Base-by-base conservation (phyloP, 352 stramenopile species). In the Achlya hypogyna region DNA sequence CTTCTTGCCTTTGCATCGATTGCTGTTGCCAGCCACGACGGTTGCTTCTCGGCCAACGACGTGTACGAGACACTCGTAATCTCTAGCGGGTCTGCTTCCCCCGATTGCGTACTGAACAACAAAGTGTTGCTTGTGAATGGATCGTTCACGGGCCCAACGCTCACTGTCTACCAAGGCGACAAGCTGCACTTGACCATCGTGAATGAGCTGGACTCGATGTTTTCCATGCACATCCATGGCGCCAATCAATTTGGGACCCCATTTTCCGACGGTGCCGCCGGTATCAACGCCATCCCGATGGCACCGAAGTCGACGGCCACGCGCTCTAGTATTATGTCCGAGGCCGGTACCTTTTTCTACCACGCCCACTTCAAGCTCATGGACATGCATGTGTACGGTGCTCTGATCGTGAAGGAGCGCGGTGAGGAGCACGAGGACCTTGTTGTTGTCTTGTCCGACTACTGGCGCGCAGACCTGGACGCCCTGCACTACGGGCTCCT, bases 391-490 rank as follows among this genome's bases (percentile, higher is more conserved):
- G 54, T 63, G 14, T 63, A 63, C 35, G 54, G 54, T 22, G 12
- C 54, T 20, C 54, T 63, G n/a, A 45, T 63, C 20, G 54, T 63
- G 32, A 49, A 63, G 49, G 49, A 22, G 18, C 14, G 22, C 23
- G 20, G 22, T 35, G 54, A 4, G 29, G 35, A 42, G 31, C 35
- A 73, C 49, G 63, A 69, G 27, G 71, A 78, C 16, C 62, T 32
- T 22, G 32, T 77, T 5, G 25, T 73, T 5, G 68, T 70, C 54
- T 20, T 71, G 0, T 59, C 65, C 59, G 72, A 78, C 42, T 78
- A 68, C 49, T 78, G 74, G 58, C 53, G 71, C 56, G 56, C 65
- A 16, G 62, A 70, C 65, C 51, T 53, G 25, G 51, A 63, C 23
- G 43, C 40, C 35, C 66, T 62, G 20, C 51, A 63, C 5, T 60